Evolutionary conservation across 2,329 filamentous ascomycete species (phyloP).

Genomic region (Aspergillus caelatus): DNA sequence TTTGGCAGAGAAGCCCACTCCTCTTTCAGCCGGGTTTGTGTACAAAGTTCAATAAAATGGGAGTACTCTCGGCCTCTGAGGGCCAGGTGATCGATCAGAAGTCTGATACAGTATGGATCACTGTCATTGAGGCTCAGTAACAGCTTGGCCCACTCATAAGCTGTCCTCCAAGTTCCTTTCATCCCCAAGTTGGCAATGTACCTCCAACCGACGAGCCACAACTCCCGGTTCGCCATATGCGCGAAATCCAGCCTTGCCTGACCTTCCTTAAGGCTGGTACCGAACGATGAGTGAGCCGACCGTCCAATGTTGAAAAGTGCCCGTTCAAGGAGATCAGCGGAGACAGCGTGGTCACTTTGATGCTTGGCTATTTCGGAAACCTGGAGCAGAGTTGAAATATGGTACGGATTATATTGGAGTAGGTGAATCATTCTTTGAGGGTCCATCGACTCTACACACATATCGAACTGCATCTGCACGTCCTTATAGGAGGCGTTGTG

Average conservation of each 20-base stretch:
- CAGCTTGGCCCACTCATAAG: constrained; percentile 90
- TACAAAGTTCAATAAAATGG: constrained; percentile 72
- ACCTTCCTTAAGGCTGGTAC: constrained; percentile 73
- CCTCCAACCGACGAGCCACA: constrained; percentile 87
- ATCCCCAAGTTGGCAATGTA: constrained; percentile 84
- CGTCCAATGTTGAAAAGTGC: constrained; percentile 94
- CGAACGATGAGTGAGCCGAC: constrained; percentile 80
- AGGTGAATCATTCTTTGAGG: constrained; percentile 79
- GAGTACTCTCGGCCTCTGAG: constrained; percentile 77
- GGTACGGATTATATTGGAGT: constrained; percentile 77
- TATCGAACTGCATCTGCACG: constrained; percentile 75
- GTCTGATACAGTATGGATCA: constrained; percentile 81
- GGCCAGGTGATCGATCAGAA: constrained; percentile 81
- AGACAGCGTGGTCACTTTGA: constrained; percentile 82
- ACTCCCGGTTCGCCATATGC: constrained; percentile 84
- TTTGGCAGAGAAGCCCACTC: constrained; percentile 65
- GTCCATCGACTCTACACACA: constrained; percentile 79
- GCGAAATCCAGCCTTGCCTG: constrained; percentile 79
- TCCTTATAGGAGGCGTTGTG: constrained; percentile 75
- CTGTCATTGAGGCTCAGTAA: constrained; percentile 72
- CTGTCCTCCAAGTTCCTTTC: constrained; percentile 92
- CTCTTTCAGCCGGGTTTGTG: constrained; percentile 53
- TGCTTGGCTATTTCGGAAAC: constrained; percentile 91
- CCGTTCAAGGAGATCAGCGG: constrained; percentile 85
- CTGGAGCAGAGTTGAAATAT: constrained; percentile 90